phyloP scores from a whole-genome alignment of 1,139 yeast species.

The Hansenula sp. region DNA sequence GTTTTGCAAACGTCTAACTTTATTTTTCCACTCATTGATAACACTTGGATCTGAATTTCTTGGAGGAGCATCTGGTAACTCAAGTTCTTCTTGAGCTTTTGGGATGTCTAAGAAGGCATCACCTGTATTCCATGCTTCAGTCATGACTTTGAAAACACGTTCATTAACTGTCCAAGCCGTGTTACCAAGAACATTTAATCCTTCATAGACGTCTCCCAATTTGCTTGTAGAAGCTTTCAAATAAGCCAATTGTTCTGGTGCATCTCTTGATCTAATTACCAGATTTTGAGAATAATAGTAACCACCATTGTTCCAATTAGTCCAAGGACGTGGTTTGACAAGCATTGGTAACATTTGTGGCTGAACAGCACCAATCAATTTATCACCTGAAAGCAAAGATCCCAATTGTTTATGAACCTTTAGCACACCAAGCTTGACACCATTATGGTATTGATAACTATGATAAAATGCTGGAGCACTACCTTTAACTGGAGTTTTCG shows the following conservation, averaged over 20 bases:
- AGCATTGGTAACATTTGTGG: slow-evolving; percentile 95
- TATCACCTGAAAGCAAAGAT: slow-evolving; percentile 63
- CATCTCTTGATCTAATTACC: slow-evolving; percentile 74
- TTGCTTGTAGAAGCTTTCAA: slow-evolving; percentile 78
- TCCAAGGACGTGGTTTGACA: slow-evolving; percentile 86
- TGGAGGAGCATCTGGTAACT: slow-evolving; percentile 64
- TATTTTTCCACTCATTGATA: slow-evolving; percentile 63
- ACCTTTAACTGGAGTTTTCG: slow-evolving; percentile 62
- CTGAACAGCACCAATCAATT: slow-evolving; percentile 63
- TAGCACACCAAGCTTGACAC: slow-evolving; percentile 78
- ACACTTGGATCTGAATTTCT: slow-evolving; percentile 67
- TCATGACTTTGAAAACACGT: slow-evolving; percentile 61
- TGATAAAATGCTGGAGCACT: slow-evolving; percentile 90
- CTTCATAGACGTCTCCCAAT: slow-evolving; percentile 66
- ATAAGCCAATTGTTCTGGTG: slow-evolving; percentile 89
- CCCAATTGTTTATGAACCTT: slow-evolving; percentile 71
- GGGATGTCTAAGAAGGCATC: slow-evolving; percentile 81
- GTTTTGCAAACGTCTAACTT: slow-evolving; percentile 52
- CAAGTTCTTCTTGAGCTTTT: slow-evolving; percentile 46
- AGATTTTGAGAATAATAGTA: slow-evolving; percentile 60
- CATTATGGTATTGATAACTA: slow-evolving; percentile 75
- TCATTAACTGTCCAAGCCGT: slow-evolving; percentile 94
- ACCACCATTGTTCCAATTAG: slow-evolving; percentile 77
- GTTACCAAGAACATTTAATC: slow-evolving; percentile 81
- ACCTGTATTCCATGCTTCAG: slow-evolving; percentile 86